Conservation (phyloP, 2,329 filamentous ascomycete genomes). For the Setomelanomma holmii region DNA sequence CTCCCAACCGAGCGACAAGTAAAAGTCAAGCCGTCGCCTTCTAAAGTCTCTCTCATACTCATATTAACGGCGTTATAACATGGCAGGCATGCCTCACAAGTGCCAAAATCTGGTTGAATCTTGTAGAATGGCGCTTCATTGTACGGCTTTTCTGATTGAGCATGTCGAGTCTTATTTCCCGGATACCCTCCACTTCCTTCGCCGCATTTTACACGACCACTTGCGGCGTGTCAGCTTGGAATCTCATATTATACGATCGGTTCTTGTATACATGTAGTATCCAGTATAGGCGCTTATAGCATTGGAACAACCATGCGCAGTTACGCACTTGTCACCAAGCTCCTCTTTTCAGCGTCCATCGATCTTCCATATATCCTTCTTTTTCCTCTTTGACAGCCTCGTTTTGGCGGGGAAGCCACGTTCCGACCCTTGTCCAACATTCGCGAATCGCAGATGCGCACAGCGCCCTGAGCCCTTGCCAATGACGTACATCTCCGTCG, state of each 20-base stretch:
- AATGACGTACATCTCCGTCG: constrained; percentile 27
- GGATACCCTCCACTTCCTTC: constrained; percentile 44
- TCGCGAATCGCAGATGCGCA: constrained; percentile 7
- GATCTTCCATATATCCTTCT: too few species aligned
- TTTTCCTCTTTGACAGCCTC: not conserved
- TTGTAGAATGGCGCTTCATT: constrained; percentile 23
- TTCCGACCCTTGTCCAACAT: constrained; percentile 11
- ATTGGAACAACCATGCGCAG: not conserved
- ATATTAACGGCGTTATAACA: not conserved
- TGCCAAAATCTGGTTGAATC: not conserved
- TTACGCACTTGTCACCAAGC: not conserved
- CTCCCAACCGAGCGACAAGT: constrained; percentile 39
- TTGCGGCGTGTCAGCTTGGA: not conserved
- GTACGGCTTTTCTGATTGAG: constrained; percentile 2
- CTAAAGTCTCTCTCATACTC: not conserved
- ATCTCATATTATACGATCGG: not conserved
- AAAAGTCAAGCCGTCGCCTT: not conserved
- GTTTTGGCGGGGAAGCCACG: not conserved
- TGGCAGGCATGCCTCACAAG: too few species aligned
- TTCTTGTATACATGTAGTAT: not conserved
- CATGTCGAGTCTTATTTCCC: constrained; percentile 14
- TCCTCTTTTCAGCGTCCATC: not conserved
- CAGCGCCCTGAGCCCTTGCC: constrained; percentile 9
- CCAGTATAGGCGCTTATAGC: not conserved
- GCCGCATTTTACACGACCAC: not conserved